Conservation (phyloP, 108 stramenopile species). For the Stephanodiscus triporus region DNA sequence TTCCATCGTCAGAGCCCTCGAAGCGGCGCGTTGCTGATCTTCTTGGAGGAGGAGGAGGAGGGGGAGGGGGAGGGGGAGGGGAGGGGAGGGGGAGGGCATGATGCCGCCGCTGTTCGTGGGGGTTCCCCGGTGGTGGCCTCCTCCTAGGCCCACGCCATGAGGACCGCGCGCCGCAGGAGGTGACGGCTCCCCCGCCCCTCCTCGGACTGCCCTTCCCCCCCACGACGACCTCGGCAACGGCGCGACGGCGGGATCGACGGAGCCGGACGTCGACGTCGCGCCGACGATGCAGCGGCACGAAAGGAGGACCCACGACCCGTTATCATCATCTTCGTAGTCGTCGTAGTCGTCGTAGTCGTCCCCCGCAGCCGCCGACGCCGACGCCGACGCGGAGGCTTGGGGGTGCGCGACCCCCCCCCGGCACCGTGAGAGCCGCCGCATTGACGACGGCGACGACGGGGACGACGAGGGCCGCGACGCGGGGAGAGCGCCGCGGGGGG, state of each 20-base stretch:
- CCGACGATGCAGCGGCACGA: neutral
- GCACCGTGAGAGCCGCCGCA: too few relatives aligned
- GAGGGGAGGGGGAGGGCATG: neutral
- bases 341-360: neutral
- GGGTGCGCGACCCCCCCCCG: too few relatives aligned
- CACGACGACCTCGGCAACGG: neutral
- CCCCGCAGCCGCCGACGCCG: too few relatives aligned
- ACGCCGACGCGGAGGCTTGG: too few relatives aligned
- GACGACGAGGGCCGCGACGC: too few relatives aligned
- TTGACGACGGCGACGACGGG: too few relatives aligned
- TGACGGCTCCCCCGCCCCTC: neutral
- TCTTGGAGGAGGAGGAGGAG: too few relatives aligned
- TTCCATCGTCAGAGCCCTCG: conserved; percentile 1
- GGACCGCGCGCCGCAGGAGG: conserved; percentile 9
- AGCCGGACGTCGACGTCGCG: too few relatives aligned
- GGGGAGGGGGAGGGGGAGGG: neutral
- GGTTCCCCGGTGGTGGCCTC: conserved; percentile 38
- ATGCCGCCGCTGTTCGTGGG: conserved; percentile 23
- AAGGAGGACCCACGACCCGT: neutral
- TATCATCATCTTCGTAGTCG: neutral
- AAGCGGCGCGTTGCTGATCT: too few relatives aligned
- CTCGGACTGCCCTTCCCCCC: neutral
- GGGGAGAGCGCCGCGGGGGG: too few relatives aligned
- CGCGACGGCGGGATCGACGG: too few relatives aligned
- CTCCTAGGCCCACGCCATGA: conserved; percentile 39